phyloP scores from a whole-genome alignment of 176 grass and related monocot species.

The Zea luxurians region DNA sequence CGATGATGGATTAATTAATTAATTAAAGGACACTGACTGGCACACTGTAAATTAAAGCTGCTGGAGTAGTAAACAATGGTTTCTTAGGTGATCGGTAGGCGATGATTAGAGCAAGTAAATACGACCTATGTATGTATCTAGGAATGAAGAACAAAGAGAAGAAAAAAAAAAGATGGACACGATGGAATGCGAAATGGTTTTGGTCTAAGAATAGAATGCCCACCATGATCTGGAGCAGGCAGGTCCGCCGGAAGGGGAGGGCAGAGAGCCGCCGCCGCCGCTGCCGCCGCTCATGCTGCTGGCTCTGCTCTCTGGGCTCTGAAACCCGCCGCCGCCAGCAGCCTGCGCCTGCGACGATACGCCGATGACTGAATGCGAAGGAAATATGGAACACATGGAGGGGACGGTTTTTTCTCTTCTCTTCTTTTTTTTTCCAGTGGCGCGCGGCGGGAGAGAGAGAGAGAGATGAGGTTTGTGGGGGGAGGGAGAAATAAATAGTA shows the following conservation, averaged over 20 bases:
- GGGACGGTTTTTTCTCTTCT: too few relatives aligned
- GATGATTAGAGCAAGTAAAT: too few relatives aligned
- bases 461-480: background rate
- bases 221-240: conserved; percentile 67
- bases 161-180: background rate
- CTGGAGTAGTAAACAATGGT: too few relatives aligned
- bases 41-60: too few relatives aligned
- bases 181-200: background rate
- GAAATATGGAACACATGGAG: conserved; percentile 33
- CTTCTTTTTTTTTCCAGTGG: too few relatives aligned
- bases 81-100: too few relatives aligned
- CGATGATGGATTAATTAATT: too few relatives aligned
- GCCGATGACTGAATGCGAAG: conserved; percentile 10
- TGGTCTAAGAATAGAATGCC: background rate
- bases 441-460: too few relatives aligned
- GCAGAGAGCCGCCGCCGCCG: conserved; percentile 37
- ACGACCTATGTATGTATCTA: too few relatives aligned
- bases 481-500: background rate
- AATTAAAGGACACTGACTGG: too few relatives aligned
- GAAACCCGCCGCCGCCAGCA: background rate
- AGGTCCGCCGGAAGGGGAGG: conserved; percentile 26
- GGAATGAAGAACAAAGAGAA: background rate
- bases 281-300: conserved; percentile 48
- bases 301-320: conserved; percentile 23
- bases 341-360: background rate